A percentile compares a stretch with the other conserved stretches of the same genome.
Evolutionary conservation across 805 yeast species (phyloP).

Genomic region (Millerozyma acaciae): DNA sequence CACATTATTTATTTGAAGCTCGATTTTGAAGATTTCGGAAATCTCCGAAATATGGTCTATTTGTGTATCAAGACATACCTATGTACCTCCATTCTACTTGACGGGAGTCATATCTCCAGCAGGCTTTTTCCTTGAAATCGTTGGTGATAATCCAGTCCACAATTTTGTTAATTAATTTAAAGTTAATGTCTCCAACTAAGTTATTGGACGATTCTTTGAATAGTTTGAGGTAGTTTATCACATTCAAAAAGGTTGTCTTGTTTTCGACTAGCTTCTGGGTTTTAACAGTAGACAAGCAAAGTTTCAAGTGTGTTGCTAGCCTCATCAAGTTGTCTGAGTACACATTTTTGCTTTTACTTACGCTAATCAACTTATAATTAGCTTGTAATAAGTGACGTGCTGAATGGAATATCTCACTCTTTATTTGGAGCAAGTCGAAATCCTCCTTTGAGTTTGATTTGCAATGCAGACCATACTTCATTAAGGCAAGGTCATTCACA

Average conservation of each 20-base stretch:
- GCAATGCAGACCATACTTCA: too few species aligned
- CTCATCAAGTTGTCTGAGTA: constrained; percentile 11
- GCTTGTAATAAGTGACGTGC: constrained; percentile 24
- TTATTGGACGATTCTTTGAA: constrained; percentile 7
- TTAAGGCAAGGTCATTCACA: too few species aligned
- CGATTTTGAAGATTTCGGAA: too few species aligned
- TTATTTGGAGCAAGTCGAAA: constrained; percentile 3
- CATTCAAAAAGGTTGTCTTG: constrained; percentile 9
- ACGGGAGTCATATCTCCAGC: constrained; percentile 22
- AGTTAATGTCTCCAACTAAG: constrained; percentile 11
- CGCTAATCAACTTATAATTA: constrained; percentile 18
- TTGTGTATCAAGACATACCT: too few species aligned
- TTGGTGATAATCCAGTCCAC: constrained; percentile 19
- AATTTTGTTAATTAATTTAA: constrained; percentile 21
- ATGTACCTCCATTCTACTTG: constrained; percentile 15
- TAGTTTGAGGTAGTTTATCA: constrained; percentile 11
- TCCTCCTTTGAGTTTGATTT: constrained; percentile 2
- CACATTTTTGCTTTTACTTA: constrained; percentile 21
- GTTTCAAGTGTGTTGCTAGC: constrained; percentile 11
- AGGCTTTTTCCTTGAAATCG: constrained; percentile 12
- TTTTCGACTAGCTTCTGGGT: constrained; percentile 3
- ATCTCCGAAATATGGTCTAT: constrained; percentile 5
- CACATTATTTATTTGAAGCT: too few species aligned
- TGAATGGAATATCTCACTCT: constrained; percentile 20
- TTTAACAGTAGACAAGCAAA: constrained; percentile 6